Evolutionary conservation across 441 rosid genomes (phyloP).

Genomic region (Populus hybrid): DNA sequence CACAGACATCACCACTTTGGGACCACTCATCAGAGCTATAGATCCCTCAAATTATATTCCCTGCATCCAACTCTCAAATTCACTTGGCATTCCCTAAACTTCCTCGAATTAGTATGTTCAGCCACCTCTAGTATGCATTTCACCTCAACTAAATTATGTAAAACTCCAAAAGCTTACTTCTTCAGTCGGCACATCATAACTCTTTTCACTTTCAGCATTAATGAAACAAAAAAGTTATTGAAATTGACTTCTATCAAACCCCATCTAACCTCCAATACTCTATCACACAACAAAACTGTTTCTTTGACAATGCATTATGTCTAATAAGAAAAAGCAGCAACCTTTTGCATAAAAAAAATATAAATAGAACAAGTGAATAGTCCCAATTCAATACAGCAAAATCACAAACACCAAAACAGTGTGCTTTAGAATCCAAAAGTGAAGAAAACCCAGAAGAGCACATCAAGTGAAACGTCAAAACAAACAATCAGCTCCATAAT

Average conservation of each 20-base stretch:
- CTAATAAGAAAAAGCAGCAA: not conserved
- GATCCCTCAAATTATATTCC: not conserved
- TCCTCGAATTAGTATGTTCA: not conserved
- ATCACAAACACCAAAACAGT: not conserved
- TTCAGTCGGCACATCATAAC: not conserved
- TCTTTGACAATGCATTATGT: not conserved
- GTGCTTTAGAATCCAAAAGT: not conserved
- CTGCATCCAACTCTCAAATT: not conserved
- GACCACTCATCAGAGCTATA: not conserved
- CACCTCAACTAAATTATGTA: not conserved
- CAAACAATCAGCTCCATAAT: not conserved
- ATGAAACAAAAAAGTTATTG: not conserved
- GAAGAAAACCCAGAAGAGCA: not conserved
- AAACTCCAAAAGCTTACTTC: not conserved
- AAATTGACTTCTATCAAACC: not conserved
- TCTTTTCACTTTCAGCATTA: not conserved
- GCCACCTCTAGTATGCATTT: not conserved
- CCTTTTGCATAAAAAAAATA: not conserved
- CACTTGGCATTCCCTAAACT: not conserved
- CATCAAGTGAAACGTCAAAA: not conserved
- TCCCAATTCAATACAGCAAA: too few relatives aligned
- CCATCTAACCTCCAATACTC: not conserved
- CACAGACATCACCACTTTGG: not conserved
- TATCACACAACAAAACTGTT: not conserved
- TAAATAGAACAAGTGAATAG: too few relatives aligned